Base-by-base conservation (phyloP, 2,329 filamentous ascomycete species). In the Aspergillus terreus region DNA sequence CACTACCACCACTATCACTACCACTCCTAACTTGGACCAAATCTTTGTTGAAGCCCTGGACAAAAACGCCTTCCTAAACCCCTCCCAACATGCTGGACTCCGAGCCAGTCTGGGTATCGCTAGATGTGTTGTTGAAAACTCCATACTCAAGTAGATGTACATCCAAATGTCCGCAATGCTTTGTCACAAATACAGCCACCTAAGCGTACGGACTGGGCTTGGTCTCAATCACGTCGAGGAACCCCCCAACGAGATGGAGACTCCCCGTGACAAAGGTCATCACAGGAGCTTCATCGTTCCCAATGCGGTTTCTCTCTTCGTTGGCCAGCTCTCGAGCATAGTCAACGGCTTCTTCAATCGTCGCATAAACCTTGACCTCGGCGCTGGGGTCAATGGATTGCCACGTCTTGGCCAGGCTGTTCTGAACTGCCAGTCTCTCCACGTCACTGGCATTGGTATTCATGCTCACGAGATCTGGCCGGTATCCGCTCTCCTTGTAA, bases 241-340 rank as follows among this genome's bases (percentile, higher is more conserved):
- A 76, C 10, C 87, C 88, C 6, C 91, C 90, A 1, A 92, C 90
- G 36, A 96, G 78, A 76, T 95, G 87, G 63, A 95, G 73, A 67
- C 90, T 95, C 2, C 91, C 91, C 12, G 91, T 95, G 9, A 90
- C 85, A 49, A 96, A 73, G 0, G 86, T 82, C 66, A 84, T 82
- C 14, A 83, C 76, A 46, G 77, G 77, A 2, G 67, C 60, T 46
- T 72, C 67, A 21, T 68, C 60, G n/a, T 65, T 62, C 21, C 57
- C 62, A 27, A 56, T 49, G 17, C 63, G 59, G 21, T 48, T 53
- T 48, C 33, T 64, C 63, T 69, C 68, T 49, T 63, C 67, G 27
- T 58, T 67, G 5, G 76, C 70, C 4, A 79, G 62, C 14, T 62
- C 69, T 53, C 80, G 78, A 4, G 83, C 82, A 53, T 78, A 74